Evolutionary conservation across 139 green algal genomes (phyloP).

Genomic region (Dunaliella primolecta): DNA sequence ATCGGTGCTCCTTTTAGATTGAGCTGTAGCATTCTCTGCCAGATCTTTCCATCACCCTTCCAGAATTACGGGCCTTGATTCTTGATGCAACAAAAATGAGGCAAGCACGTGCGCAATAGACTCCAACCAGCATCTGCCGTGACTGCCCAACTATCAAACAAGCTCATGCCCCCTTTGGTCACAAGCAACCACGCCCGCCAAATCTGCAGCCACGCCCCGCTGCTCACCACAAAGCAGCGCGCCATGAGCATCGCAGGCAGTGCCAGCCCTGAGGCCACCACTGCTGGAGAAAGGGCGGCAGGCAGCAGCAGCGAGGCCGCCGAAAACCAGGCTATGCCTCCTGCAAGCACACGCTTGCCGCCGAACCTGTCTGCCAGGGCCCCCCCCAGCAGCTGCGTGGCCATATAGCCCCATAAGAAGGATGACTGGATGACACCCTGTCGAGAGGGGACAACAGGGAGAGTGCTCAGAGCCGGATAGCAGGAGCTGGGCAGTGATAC

Average conservation of each 20-base stretch:
- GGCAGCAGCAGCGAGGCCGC: constrained; percentile 76
- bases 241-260: constrained; percentile 65
- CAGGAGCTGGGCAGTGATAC: too few relatives aligned
- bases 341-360: constrained; percentile 78
- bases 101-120: too few relatives aligned
- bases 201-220: background rate
- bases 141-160: too few relatives aligned
- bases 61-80: too few relatives aligned
- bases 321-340: constrained; percentile 81
- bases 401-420: constrained; percentile 94
- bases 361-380: constrained; percentile 80
- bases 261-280: constrained; percentile 42
- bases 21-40: too few relatives aligned
- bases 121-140: too few relatives aligned
- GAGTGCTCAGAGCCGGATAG: too few relatives aligned
- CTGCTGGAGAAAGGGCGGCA: constrained; percentile 27
- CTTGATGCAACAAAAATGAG: too few relatives aligned
- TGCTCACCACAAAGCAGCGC: constrained; percentile 54
- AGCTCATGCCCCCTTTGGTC: too few relatives aligned
- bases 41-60: too few relatives aligned
- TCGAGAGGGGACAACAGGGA: background rate
- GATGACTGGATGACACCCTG: constrained; percentile 85
- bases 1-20: too few relatives aligned
- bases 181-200: too few relatives aligned
- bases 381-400: constrained; percentile 84